Evolutionary conservation across 2,329 filamentous ascomycete species (phyloP).

Genomic region (Pyrenophora graminea): DNA sequence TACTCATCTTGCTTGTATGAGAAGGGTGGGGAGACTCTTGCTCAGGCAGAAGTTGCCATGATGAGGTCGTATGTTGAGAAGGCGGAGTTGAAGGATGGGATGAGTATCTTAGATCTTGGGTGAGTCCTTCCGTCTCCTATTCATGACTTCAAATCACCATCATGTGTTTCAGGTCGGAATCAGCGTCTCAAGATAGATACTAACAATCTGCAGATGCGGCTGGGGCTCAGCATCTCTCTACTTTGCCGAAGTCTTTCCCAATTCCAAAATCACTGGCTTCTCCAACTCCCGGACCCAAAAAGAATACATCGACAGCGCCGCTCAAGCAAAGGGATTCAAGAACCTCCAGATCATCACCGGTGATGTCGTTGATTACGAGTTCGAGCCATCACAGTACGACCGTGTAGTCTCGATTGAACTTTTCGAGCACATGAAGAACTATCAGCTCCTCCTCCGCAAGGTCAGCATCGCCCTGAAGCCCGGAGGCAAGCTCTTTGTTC

Average conservation of each 20-base stretch:
- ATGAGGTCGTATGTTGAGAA: conserved; percentile 65
- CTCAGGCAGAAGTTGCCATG: conserved; percentile 69
- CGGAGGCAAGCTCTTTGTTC: conserved; percentile 69
- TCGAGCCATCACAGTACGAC: conserved; percentile 62
- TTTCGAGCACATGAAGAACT: conserved; percentile 80
- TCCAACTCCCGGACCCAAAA: conserved; percentile 73
- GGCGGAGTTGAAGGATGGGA: conserved; percentile 63
- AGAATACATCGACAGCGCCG: conserved; percentile 65
- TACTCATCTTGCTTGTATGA: conserved; percentile 71
- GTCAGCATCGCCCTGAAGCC: conserved; percentile 63
- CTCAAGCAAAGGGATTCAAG: conserved; percentile 58
- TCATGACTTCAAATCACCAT: neutral
- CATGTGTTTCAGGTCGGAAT: neutral
- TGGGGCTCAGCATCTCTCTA: conserved; percentile 70
- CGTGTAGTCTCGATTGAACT: conserved; percentile 71
- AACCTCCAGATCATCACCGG: conserved; percentile 70
- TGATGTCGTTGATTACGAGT: conserved; percentile 69
- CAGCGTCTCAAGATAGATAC: neutral
- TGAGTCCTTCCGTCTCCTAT: conserved; percentile 39
- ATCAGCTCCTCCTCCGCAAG: conserved; percentile 68
- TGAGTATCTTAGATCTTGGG: conserved; percentile 66
- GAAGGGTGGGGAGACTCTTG: conserved; percentile 59
- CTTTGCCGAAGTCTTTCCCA: conserved; percentile 67
- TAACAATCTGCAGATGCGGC: conserved; percentile 58
- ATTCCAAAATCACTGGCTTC: conserved; percentile 66